phyloP scores from a whole-genome alignment of 1,284 basidiomycete species.

The Trichosporon coremiiforme region DNA sequence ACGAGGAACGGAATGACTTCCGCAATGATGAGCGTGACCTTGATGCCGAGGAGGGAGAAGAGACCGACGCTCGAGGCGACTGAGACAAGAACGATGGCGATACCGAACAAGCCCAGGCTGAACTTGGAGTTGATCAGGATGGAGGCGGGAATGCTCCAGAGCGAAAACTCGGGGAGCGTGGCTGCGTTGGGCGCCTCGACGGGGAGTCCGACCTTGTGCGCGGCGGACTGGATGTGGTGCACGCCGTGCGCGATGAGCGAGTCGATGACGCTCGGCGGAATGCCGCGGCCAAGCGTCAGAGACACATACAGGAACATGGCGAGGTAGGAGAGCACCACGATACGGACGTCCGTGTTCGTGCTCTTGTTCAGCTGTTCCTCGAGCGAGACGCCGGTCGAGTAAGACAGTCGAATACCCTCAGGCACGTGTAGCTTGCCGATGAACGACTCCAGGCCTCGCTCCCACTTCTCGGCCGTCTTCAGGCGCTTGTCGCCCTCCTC shows the following conservation, averaged over 20 bases:
- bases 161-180: conserved; percentile 56
- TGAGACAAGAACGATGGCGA: conserved; percentile 84
- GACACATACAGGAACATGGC: conserved; percentile 98
- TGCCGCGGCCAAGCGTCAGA: conserved; percentile 74
- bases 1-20: conserved; percentile 99
- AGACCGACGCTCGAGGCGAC: conserved; percentile 92
- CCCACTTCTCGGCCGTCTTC: conserved; percentile 85
- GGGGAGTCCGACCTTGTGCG: conserved; percentile 35
- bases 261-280: conserved; percentile 56
- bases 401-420: conserved; percentile 73
- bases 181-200: conserved; percentile 32
- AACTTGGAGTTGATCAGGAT: conserved; percentile 88
- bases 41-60: conserved; percentile 85
- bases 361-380: conserved; percentile 97
- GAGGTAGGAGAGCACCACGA: conserved; percentile 80
- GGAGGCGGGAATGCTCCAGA: conserved; percentile 56
- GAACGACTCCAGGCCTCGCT: conserved; percentile 69
- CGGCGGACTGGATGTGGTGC: conserved; percentile 20
- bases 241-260: conserved; percentile 59
- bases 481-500: conserved; percentile 63
- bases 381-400: conserved; percentile 87
- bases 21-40: conserved; percentile 93
- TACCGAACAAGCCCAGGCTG: conserved; percentile 84
- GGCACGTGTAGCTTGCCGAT: conserved; percentile 60
- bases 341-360: conserved; percentile 79